Evolutionary conservation across 495 filamentous ascomycete genomes (phyloP).

Genomic region (Penicillium taxi): DNA sequence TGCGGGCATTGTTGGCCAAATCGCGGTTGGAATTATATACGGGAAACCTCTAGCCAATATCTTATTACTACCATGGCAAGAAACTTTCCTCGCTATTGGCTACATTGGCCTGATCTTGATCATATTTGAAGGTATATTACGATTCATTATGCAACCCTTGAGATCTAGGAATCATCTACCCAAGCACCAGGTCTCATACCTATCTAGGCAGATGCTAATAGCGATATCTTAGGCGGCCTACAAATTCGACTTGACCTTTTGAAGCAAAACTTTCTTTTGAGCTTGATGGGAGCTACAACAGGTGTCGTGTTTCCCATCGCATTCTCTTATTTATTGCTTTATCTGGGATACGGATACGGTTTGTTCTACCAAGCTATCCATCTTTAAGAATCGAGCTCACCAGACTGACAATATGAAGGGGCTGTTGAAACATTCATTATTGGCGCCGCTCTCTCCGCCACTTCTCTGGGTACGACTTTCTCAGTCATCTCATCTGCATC

Average conservation of each 20-base stretch:
- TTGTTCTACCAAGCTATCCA: not conserved
- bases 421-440: constrained; percentile 33
- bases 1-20: constrained; percentile 29
- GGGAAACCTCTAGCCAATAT: constrained; percentile 27
- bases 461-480: constrained; percentile 29
- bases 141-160: too few relatives aligned
- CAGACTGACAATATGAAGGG: too few relatives aligned
- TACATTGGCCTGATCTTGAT: constrained; percentile 33
- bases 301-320: constrained; percentile 29
- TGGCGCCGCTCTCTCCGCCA: constrained; percentile 26
- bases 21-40: constrained; percentile 31
- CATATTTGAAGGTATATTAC: constrained; percentile 30
- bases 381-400: constrained; percentile 1
- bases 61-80: constrained; percentile 22
- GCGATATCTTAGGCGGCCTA: constrained; percentile 25
- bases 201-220: too few relatives aligned
- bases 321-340: constrained; percentile 25
- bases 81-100: constrained; percentile 26
- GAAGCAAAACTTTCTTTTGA: constrained; percentile 25
- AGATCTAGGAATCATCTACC: too few relatives aligned
- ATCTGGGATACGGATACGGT: constrained; percentile 28
- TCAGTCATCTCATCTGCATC: constrained; percentile 26
- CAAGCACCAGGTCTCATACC: too few relatives aligned
- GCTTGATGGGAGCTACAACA: constrained; percentile 25
- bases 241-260: constrained; percentile 25